A percentile compares a stretch with the other conserved stretches of the same genome.
phyloP scores from a whole-genome alignment of 192 early-diverging fungal species.

The Glomus cerebriforme region DNA sequence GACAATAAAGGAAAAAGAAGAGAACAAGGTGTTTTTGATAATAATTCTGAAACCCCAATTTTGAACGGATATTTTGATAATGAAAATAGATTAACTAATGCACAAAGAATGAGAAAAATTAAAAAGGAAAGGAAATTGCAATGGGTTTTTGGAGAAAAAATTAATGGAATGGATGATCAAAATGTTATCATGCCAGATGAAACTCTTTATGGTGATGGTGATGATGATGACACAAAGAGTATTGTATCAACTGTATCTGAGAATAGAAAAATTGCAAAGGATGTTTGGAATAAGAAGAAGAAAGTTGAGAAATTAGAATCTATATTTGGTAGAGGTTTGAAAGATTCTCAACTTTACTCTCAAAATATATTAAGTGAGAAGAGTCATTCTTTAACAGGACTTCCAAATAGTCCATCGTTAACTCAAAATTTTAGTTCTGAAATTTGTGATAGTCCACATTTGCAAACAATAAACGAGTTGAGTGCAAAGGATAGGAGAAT shows the following conservation, averaged over 20 bases:
- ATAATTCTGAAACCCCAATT: not conserved
- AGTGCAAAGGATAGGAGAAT: conserved; percentile 36
- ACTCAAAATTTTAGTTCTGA: not conserved
- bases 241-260: not conserved
- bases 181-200: not conserved
- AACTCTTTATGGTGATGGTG: conserved; percentile 4
- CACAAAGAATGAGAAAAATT: conserved; percentile 28
- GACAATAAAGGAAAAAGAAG: conserved; percentile 11
- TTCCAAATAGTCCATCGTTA: not conserved
- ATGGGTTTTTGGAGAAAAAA: conserved; percentile 30
- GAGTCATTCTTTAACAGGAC: not conserved
- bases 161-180: conserved; percentile 7
- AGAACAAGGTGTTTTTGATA: not conserved
- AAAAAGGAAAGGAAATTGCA: conserved; percentile 29
- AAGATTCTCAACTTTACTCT: conserved; percentile 23
- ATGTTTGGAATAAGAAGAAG: conserved; percentile 27
- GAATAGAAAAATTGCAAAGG: conserved; percentile 19
- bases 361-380: conserved; percentile 12
- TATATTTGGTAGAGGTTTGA: conserved; percentile 29
- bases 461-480: conserved; percentile 37
- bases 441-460: not conserved
- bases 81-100: conserved; percentile 29
- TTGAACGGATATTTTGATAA: conserved; percentile 26
- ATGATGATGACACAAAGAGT: conserved; percentile 19
- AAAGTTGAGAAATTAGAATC: conserved; percentile 28